Evolutionary conservation across 2,329 filamentous ascomycete species (phyloP).

Genomic region (Colletotrichum spaethianum): DNA sequence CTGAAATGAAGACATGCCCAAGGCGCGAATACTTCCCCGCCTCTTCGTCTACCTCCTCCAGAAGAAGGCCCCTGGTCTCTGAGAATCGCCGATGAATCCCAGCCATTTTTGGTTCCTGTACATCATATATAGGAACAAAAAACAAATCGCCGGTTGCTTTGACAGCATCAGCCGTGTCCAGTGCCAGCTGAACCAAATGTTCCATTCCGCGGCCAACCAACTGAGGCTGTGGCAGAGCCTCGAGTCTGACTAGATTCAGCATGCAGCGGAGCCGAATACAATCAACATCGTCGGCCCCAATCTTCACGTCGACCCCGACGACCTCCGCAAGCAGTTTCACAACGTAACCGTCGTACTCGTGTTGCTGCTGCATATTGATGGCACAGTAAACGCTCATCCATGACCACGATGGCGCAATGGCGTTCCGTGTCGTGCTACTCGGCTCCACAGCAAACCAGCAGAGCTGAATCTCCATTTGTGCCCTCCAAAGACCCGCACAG

Average conservation of each 20-base stretch:
- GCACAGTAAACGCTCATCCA: neutral
- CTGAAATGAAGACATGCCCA: neutral
- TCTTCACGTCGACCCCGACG: neutral
- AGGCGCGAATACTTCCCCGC: neutral
- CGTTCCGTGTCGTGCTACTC: neutral
- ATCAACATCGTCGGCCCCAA: neutral
- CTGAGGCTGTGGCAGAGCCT: neutral
- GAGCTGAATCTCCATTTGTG: constrained; percentile 1
- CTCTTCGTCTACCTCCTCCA: neutral
- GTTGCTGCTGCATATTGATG: neutral
- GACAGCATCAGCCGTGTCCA: neutral
- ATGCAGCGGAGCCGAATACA: neutral
- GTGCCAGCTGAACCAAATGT: neutral
- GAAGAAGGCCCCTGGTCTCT: neutral
- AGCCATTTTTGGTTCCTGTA: neutral
- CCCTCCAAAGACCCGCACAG: neutral
- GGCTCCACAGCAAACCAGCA: neutral
- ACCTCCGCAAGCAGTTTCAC: neutral
- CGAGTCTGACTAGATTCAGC: neutral
- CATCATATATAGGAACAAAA: neutral
- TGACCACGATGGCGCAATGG: neutral
- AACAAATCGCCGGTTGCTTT: neutral
- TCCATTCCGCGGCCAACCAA: neutral
- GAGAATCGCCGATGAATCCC: neutral
- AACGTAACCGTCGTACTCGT: neutral